A percentile compares a stretch with the other conserved stretches of the same genome.
Conservation (phyloP, 2,329 filamentous ascomycete genomes). For the Neonectria coccinea region DNA sequence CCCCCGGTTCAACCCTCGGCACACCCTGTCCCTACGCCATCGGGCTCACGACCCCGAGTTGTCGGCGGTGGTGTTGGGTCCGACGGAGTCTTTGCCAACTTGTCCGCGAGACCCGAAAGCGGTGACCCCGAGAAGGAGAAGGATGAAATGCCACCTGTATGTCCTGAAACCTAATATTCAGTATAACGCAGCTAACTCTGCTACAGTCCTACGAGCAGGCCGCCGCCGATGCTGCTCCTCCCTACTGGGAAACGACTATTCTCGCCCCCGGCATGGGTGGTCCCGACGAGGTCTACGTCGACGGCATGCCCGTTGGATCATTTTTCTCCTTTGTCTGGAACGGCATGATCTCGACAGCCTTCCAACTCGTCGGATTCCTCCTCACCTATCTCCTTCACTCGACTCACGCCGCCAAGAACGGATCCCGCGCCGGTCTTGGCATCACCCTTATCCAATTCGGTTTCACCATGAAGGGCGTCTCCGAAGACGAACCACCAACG, state of each 20-base stretch:
- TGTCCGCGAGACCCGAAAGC: constrained; percentile 88
- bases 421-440: constrained; percentile 91
- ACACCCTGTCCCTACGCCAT: constrained; percentile 41
- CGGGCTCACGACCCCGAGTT: constrained; percentile 60
- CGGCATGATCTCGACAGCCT: constrained; percentile 96
- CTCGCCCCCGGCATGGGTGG: constrained; percentile 89
- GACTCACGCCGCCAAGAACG: constrained; percentile 97
- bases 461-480: constrained; percentile 87
- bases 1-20: constrained; percentile 29
- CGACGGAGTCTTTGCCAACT: constrained; percentile 96
- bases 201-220: constrained; percentile 95
- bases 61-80: constrained; percentile 82
- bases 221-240: constrained; percentile 92
- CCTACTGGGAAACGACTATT: constrained; percentile 99
- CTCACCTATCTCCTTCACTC: constrained; percentile 98
- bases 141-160: constrained; percentile 92
- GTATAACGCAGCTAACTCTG: constrained; percentile 49
- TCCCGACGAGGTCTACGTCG: constrained; percentile 96
- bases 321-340: constrained; percentile 92
- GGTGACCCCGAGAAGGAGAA: constrained; percentile 80
- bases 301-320: constrained; percentile 92
- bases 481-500: constrained; percentile 56
- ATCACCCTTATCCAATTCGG: constrained; percentile 97
- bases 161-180: constrained; percentile 52
- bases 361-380: constrained; percentile 96